Percentiles rank a stretch among this genome's conserved stretches.
Evolutionary conservation across 345 rosid genomes (phyloP).

Genomic region (Clarkia xantiana): DNA sequence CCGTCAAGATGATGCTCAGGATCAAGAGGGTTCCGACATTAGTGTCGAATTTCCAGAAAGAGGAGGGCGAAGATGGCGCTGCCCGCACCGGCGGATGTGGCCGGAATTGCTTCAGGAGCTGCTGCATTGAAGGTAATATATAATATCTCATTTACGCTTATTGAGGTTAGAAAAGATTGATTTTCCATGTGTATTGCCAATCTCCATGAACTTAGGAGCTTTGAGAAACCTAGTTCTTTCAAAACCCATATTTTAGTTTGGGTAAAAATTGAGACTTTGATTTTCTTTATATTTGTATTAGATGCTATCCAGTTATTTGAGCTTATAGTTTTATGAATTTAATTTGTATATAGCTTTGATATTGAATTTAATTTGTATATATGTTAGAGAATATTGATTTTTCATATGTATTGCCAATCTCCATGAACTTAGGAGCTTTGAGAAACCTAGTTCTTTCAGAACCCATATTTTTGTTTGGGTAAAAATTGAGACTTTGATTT

Average conservation of each 20-base stretch:
- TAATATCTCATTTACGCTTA: neutral
- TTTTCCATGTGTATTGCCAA: too few species aligned
- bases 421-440: too few species aligned
- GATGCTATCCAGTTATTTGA: too few species aligned
- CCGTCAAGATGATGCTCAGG: constrained; percentile 41
- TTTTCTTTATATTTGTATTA: too few species aligned
- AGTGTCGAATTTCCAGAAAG: constrained; percentile 71
- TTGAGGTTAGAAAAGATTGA: too few species aligned
- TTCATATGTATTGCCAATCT: too few species aligned
- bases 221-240: neutral
- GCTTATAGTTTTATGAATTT: too few species aligned
- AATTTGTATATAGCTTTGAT: neutral
- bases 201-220: too few species aligned
- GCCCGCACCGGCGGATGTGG: constrained; percentile 59
- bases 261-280: neutral
- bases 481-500: neutral
- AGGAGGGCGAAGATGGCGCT: constrained; percentile 43
- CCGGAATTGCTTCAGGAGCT: constrained; percentile 56
- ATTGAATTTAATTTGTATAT: neutral
- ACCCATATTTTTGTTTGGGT: neutral
- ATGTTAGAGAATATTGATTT: too few species aligned
- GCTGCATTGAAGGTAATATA: constrained; percentile 59
- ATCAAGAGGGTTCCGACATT: constrained; percentile 86
- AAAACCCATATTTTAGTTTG: neutral
- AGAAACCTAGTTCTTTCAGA: neutral